Conservation (phyloP, 1,284 basidiomycete species). For the Rhodotorula sp. region DNA sequence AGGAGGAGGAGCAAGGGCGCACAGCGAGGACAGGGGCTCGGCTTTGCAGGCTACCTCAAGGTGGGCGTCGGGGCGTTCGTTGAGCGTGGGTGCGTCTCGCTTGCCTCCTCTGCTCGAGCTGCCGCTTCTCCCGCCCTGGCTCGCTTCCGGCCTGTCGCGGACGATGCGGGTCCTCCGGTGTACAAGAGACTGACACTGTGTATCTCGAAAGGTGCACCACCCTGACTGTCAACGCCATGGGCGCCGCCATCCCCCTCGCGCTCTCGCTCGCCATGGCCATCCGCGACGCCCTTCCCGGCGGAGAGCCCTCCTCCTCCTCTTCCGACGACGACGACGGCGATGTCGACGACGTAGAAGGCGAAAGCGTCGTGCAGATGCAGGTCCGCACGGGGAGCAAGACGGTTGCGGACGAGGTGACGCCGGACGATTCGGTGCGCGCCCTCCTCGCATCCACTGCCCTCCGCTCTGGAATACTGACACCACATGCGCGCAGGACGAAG, state of each 20-base stretch:
- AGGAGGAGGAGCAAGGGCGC: conserved; percentile 5
- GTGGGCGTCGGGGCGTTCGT: conserved; percentile 41
- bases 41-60: conserved; percentile 43
- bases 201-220: conserved; percentile 23
- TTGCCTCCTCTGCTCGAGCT: neutral
- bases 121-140: too few species aligned
- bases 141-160: too few species aligned
- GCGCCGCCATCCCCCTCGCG: conserved; percentile 45
- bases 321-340: neutral
- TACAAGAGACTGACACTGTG: neutral
- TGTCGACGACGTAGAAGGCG: neutral
- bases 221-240: conserved; percentile 41
- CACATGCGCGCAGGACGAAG: conserved; percentile 14
- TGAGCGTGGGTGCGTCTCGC: conserved; percentile 39
- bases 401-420: conserved; percentile 45
- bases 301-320: conserved; percentile 3
- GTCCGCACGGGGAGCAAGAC: conserved; percentile 38
- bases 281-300: conserved; percentile 44
- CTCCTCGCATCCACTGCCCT: neutral
- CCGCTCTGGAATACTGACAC: neutral
- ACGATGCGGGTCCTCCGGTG: too few species aligned
- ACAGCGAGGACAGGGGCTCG: conserved; percentile 14
- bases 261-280: conserved; percentile 44
- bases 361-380: conserved; percentile 22
- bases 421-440: conserved; percentile 39